A percentile compares a stretch with the other conserved stretches of the same genome.
Evolutionary conservation across 116 monocot species (phyloP).

Genomic region (Trichopus zeylanicus): DNA sequence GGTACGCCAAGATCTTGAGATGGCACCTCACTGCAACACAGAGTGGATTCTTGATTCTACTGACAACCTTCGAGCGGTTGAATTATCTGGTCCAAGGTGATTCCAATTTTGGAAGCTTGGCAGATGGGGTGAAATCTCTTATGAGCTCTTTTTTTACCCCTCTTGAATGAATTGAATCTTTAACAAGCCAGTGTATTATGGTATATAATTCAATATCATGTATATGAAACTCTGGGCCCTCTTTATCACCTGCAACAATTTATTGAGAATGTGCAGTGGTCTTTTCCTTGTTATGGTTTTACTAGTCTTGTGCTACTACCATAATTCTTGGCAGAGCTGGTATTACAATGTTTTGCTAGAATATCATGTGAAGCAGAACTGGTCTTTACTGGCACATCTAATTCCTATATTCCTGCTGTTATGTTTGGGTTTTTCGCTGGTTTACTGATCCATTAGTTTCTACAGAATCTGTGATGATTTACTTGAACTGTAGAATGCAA

Average conservation of each 20-base stretch:
- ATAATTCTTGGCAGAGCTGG: not conserved
- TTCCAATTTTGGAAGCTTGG: not conserved
- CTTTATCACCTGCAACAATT: constrained; percentile 2
- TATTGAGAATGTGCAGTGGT: not conserved
- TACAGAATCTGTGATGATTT: too few relatives aligned
- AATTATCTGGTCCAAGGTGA: constrained; percentile 45
- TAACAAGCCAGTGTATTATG: not conserved
- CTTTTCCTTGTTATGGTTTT: not conserved
- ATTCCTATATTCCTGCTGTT: too few relatives aligned
- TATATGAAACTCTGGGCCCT: constrained; percentile 1
- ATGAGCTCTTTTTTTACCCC: not conserved
- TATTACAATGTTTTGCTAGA: not conserved
- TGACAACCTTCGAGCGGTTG: constrained; percentile 28
- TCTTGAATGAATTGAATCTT: not conserved
- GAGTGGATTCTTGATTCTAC: constrained; percentile 36
- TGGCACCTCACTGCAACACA: constrained; percentile 10
- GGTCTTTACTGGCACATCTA: too few relatives aligned
- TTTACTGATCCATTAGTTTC: too few relatives aligned
- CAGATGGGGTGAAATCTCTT: not conserved
- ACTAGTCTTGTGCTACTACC: not conserved
- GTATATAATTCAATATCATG: not conserved
- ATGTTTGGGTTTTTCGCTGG: too few relatives aligned
- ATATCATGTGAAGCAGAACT: too few relatives aligned
- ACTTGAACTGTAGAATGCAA: too few relatives aligned
- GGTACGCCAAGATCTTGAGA: constrained; percentile 20